Evolutionary conservation across 495 filamentous ascomycete genomes (phyloP).

Genomic region (Penicillium herquei): DNA sequence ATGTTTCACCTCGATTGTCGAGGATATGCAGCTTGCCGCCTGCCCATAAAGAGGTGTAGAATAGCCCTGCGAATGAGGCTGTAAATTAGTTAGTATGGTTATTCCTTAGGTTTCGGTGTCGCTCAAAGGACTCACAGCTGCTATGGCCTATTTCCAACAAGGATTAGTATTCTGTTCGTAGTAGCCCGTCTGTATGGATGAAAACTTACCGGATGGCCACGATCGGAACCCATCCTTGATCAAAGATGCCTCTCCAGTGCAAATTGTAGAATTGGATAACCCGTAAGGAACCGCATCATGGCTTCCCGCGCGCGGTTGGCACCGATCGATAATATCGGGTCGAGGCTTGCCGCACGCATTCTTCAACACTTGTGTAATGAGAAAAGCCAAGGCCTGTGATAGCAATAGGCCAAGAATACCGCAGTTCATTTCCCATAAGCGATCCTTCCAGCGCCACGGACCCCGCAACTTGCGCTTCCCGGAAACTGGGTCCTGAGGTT

Average conservation of each 20-base stretch:
- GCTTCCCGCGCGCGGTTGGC: constrained; percentile 49
- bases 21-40: constrained; percentile 55
- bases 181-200: not conserved
- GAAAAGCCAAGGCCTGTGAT: constrained; percentile 64
- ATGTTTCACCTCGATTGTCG: constrained; percentile 71
- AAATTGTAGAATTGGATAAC: constrained; percentile 66
- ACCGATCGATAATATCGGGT: constrained; percentile 75
- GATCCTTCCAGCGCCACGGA: constrained; percentile 62
- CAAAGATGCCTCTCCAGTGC: constrained; percentile 59
- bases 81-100: constrained; percentile 4
- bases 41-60: constrained; percentile 70
- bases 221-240: constrained; percentile 85
- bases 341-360: constrained; percentile 83
- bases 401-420: constrained; percentile 73
- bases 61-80: constrained; percentile 73
- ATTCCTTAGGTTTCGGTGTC: not conserved
- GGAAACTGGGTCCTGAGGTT: constrained; percentile 37
- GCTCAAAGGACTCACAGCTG: constrained; percentile 45
- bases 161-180: constrained; percentile 1
- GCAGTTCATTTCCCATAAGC: constrained; percentile 80
- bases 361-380: constrained; percentile 81
- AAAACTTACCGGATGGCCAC: constrained; percentile 65
- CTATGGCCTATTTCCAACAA: constrained; percentile 46
- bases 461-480: constrained; percentile 58
- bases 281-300: constrained; percentile 41